Base-by-base conservation (phyloP, 192 early-diverging fungal species). In the Podila minutissima region DNA sequence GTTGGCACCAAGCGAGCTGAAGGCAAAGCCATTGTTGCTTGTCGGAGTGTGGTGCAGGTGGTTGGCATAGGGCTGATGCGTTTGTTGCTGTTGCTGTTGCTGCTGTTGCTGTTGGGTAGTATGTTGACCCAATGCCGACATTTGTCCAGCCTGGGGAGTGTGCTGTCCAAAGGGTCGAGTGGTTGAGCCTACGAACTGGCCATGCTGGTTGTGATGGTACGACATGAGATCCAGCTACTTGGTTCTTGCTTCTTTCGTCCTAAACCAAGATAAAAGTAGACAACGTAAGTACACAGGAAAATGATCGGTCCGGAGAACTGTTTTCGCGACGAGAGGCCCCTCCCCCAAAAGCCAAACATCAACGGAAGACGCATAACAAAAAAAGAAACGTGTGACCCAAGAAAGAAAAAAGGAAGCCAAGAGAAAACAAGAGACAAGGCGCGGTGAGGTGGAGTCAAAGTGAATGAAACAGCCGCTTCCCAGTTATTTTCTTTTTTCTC, bases 181-280 rank as follows among this genome's bases (percentile, higher is more conserved):
- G 20, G 76, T 60, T 63, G 76, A 59, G 15, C 76, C 66, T 17
- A 67, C 8, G 58, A 79, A 79, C 55, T 72, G 76, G n/a, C 70
- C 75, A 24, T 79, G 75, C 41, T 59, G 76, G 60, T 79, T 79
- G 33, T 79, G 76, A 49, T 79, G 70, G 28, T 79, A 79, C 10
- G 76, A 66, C 76, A 79, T 79, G 53, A 19, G 19, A 28, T 29
- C 22, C 29, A 20, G 26, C 9, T 66, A 7, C 35, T 37, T 37
- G 35, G 0, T 7, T 29, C 32, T 5, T 32, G 31, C 4, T 46
- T 37, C 13, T 32, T 20, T 2, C 19, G 22, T 11, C 24, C 46
- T 48, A n/a, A 7, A 24, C 7, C 20, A 9, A 64, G 8, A 64
- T 31, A 2, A 35, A 64, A 5, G 22, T 64, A 64, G 17, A 48